These are phyloP conservation scores for Symbiodinium natans DNA, from an alignment of 73 alveolate genomes.

Conservation along the genomic window DNA sequence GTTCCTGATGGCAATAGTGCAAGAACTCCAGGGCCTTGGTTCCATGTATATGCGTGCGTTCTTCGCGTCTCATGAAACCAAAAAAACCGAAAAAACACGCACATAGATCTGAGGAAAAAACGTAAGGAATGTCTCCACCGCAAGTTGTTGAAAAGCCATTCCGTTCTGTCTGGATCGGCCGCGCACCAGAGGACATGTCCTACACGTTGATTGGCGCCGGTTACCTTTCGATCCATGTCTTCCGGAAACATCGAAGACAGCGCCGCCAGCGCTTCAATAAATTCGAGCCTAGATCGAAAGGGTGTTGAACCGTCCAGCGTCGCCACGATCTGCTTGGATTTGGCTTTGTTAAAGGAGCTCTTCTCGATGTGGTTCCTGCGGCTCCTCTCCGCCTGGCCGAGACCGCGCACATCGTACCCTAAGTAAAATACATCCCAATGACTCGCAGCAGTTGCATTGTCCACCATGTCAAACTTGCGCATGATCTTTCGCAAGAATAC, in stretches of 20 bases:
- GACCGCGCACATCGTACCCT: not conserved
- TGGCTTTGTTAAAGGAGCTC: too few relatives aligned
- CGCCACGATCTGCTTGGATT: not conserved
- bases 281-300: not conserved
- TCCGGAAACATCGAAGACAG: not conserved
- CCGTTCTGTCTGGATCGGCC: constrained; percentile 8
- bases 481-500: not conserved
- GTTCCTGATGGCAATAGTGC: constrained; percentile 10
- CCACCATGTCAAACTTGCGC: not conserved
- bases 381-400: not conserved
- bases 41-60: not conserved
- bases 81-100: not conserved
- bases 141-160: constrained; percentile 18
- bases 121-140: not conserved
- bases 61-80: not conserved
- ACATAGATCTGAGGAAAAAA: not conserved
- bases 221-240: not conserved
- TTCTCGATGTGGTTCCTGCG: too few relatives aligned
- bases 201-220: not conserved
- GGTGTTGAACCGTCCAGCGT: not conserved
- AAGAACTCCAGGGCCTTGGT: not conserved
- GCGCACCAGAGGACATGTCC: constrained; percentile 16
- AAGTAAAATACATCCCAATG: not conserved
- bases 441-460: too few relatives aligned
- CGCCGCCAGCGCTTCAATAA: not conserved